Base-by-base conservation (phyloP, 805 yeast genomes). In the Candida loeiensis region DNA sequence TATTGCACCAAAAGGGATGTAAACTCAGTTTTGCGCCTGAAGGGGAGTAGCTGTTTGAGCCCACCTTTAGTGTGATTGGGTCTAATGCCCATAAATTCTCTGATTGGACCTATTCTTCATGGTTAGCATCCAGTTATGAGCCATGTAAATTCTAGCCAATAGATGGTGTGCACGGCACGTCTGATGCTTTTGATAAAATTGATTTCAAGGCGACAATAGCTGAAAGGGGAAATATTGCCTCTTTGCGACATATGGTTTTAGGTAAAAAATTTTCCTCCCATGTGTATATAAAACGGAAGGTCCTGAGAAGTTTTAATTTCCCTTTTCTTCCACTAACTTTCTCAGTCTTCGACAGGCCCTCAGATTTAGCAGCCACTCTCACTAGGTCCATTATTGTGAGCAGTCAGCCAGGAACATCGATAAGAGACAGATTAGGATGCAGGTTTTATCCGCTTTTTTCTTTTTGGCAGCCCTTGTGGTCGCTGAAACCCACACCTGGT, bases 401-500 rank as follows among this genome's bases (percentile, higher is more conserved):
- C 26, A 30, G 40, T 37, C 34, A 36, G 39, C 34, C 39, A 28
- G 18, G 28, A 36, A 36, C 39, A 36, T 36, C 34, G 39, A 36
- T 27, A 36, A 36, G 28, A 35, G 39, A 27, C 33, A 29, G 22
- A 28, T 17, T n/a, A 28, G 28, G n/a, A 42, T 42, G 45, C 39
- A 29, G 39, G 25, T 37, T 20, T 17, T 29, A 15, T 44, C 47
- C 30, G 48, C 48, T 24, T 46, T 51, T 43, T 29, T 31, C 22
- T 22, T 37, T 39, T 45, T 54, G 26, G 46, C 48, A 25, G 41
- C 50, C 44, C 31, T 53, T 4, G 53, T 50, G 34, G 45, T 48
- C 14, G 76, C 74, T 19, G 63, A 71, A 47, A 78, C 85, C 20
- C 88, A 81, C 49, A 68, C 71, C 9, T 82, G 69, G 72, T 74